A percentile compares a stretch with the other conserved stretches of the same genome.
phyloP scores from a whole-genome alignment of 2,329 filamentous ascomycete species.

The Berkeleyomyces rouxiae region DNA sequence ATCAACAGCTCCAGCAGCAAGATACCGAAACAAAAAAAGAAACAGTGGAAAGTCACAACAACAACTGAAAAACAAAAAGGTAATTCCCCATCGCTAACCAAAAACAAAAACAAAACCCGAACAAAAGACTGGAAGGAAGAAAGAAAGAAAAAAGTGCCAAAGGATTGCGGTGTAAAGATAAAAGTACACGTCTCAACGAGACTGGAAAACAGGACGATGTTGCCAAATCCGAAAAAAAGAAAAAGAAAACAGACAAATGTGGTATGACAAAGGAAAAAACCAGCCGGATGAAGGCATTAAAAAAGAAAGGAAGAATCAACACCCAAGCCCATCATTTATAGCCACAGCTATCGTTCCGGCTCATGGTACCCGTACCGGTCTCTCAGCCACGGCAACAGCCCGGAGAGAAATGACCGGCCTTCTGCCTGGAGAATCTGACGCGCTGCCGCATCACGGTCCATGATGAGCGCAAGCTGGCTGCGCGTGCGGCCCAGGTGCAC shows the following conservation, averaged over 20 bases:
- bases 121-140: not conserved
- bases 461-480: slow-evolving; percentile 40
- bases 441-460: slow-evolving; percentile 33
- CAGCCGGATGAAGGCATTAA: not conserved
- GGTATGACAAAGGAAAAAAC: not conserved
- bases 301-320: not conserved
- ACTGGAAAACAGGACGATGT: too few relatives aligned
- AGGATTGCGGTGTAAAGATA: too few relatives aligned
- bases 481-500: slow-evolving; percentile 40
- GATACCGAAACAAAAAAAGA: not conserved
- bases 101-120: not conserved
- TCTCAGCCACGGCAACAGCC: slow-evolving; percentile 3
- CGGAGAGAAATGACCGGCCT: slow-evolving; percentile 1
- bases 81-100: not conserved
- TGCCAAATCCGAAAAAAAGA: too few relatives aligned
- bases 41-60: not conserved
- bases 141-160: too few relatives aligned
- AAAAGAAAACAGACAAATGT: not conserved
- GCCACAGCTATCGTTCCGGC: not conserved
- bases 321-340: not conserved
- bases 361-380: not conserved
- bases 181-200: slow-evolving; percentile 9
- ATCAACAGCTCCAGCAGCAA: not conserved
- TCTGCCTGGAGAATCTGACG: not conserved
- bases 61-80: not conserved